These are phyloP conservation scores for Talaromyces adpressus DNA, from an alignment of 495 filamentous ascomycete species.

Conservation along the genomic window DNA sequence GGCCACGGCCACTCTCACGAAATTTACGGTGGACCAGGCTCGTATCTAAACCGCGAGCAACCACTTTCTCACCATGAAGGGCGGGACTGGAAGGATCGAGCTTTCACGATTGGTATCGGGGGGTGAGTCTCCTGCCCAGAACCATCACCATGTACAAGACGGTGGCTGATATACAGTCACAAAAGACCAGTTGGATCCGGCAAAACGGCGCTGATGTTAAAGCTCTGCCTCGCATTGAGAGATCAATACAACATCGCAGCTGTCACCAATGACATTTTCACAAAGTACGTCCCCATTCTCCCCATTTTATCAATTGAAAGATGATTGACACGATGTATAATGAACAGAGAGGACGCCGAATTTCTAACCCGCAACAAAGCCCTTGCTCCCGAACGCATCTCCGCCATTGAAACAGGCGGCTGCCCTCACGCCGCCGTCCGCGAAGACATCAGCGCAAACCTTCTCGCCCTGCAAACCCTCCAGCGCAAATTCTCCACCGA, in stretches of 20 bases:
- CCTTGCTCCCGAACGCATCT: conserved; percentile 74
- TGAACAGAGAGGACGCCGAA: conserved; percentile 79
- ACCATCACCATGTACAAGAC: too few species aligned
- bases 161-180: conserved; percentile 10
- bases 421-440: conserved; percentile 97
- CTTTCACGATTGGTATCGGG: conserved; percentile 93
- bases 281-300: conserved; percentile 36
- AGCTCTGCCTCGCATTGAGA: conserved; percentile 74
- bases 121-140: too few species aligned
- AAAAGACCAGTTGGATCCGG: conserved; percentile 89
- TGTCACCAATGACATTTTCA: conserved; percentile 99
- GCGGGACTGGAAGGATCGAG: conserved; percentile 80
- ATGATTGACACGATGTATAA: too few species aligned
- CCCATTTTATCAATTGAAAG: too few species aligned
- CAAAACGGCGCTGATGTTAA: conserved; percentile 94
- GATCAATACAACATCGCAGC: conserved; percentile 77
- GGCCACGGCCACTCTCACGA: conserved; percentile 96
- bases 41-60: conserved; percentile 86
- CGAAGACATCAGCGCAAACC: conserved; percentile 92
- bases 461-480: conserved; percentile 82
- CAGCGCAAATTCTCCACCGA: conserved; percentile 67
- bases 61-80: conserved; percentile 69
- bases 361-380: conserved; percentile 85
- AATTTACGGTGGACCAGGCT: conserved; percentile 90
- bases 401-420: conserved; percentile 94